A percentile compares a stretch with the other conserved stretches of the same genome.
Evolutionary conservation across 306 rosid species (phyloP).

Genomic region (Heteromeles arbutifolia): DNA sequence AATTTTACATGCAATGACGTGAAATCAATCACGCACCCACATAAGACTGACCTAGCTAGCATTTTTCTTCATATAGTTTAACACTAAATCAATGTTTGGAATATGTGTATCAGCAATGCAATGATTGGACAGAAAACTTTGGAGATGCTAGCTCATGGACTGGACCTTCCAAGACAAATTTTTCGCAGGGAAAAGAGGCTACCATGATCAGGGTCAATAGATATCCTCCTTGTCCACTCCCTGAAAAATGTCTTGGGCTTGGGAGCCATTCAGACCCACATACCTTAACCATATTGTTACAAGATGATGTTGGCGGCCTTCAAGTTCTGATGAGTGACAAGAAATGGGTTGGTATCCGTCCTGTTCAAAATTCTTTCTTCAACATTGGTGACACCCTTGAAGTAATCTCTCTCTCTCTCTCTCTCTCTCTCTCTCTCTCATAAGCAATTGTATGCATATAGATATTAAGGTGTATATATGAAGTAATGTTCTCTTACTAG

Average conservation of each 20-base stretch:
- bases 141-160: constrained; percentile 6
- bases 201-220: constrained; percentile 11
- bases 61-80: neutral
- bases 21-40: neutral
- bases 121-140: neutral
- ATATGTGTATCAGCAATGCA: neutral
- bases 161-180: neutral
- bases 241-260: constrained; percentile 14
- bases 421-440: neutral
- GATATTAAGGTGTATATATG: neutral
- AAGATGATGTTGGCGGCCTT: constrained; percentile 9
- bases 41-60: neutral
- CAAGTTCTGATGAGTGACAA: neutral
- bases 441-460: neutral
- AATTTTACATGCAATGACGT: neutral
- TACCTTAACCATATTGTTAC: constrained; percentile 3
- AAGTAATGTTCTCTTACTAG: neutral
- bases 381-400: constrained; percentile 7
- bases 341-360: constrained; percentile 10
- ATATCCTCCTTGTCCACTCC: constrained; percentile 12
- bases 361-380: constrained; percentile 5
- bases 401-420: neutral
- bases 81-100: neutral
- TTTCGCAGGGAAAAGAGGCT: neutral
- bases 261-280: constrained; percentile 17